Percentiles rank a stretch among this genome's conserved stretches.
Conservation (phyloP, 768 basidiomycete genomes). For the Candolleomyces aberdarensis region DNA sequence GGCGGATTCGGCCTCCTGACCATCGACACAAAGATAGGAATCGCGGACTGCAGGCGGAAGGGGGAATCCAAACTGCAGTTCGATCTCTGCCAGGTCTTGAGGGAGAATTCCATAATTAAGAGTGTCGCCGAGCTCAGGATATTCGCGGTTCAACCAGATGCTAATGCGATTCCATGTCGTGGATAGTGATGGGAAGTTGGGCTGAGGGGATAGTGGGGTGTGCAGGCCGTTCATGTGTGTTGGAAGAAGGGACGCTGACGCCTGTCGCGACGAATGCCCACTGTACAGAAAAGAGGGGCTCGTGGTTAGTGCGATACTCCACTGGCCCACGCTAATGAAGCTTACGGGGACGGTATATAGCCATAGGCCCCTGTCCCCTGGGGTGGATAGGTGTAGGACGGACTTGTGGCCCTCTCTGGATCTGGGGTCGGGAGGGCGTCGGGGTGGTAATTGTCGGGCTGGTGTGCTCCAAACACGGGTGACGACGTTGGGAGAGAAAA, state of each 20-base stretch:
- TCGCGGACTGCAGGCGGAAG: constrained; percentile 89
- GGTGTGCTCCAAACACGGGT: constrained; percentile 50
- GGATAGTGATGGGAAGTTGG: constrained; percentile 71
- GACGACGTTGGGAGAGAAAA: constrained; percentile 82
- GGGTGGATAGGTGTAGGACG: constrained; percentile 76
- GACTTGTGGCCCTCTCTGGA: constrained; percentile 40
- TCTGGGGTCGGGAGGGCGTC: constrained; percentile 51
- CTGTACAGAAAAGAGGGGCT: constrained; percentile 13
- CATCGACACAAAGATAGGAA: constrained; percentile 83
- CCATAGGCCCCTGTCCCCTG: constrained; percentile 52
- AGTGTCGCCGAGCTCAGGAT: constrained; percentile 93
- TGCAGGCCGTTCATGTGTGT: constrained; percentile 56
- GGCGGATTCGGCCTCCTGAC: constrained; percentile 89
- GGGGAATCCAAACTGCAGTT: constrained; percentile 79
- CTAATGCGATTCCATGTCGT: constrained; percentile 84
- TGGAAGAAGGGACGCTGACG: constrained; percentile 59
- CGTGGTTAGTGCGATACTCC: constrained; percentile 5
- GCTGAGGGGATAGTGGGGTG: constrained; percentile 38
- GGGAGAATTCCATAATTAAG: constrained; percentile 89
- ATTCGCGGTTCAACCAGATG: constrained; percentile 78
- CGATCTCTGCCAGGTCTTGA: constrained; percentile 75
- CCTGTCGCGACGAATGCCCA: constrained; percentile 36
- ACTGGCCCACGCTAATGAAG: constrained; percentile 6
- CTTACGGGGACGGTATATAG: constrained; percentile 59
- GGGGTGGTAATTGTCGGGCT: constrained; percentile 59